A percentile compares a stretch with the other conserved stretches of the same genome.
These are phyloP conservation scores for Crassisporium funariophilum DNA, from an alignment of 768 basidiomycete species.

Conservation along the genomic window DNA sequence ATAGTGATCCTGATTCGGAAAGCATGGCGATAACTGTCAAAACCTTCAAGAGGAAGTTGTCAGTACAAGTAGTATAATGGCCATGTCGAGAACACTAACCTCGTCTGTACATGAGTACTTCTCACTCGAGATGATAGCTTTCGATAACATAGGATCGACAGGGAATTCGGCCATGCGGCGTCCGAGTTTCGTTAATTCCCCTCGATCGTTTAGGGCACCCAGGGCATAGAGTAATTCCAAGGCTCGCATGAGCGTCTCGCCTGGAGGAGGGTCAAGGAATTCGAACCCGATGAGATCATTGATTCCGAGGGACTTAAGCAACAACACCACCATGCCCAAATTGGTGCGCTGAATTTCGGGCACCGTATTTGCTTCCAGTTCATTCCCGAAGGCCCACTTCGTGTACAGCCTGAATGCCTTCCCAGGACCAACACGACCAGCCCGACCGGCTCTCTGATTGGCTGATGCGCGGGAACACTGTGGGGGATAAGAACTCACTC, in stretches of 20 bases:
- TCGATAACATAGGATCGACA: constrained; percentile 96
- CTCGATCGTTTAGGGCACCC: constrained; percentile 93
- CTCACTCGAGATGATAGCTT: constrained; percentile 95
- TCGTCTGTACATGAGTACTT: constrained; percentile 94
- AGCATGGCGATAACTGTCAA: constrained; percentile 98
- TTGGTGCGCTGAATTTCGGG: constrained; percentile 99
- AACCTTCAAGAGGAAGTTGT: constrained; percentile 49
- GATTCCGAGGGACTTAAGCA: constrained; percentile 96
- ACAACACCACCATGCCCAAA: constrained; percentile 89
- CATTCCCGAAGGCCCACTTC: constrained; percentile 96
- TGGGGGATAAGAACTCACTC: neutral
- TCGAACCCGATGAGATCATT: constrained; percentile 98
- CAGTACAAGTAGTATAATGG: neutral
- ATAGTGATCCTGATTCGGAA: constrained; percentile 90
- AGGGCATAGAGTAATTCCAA: constrained; percentile 93
- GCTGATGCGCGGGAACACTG: constrained; percentile 97
- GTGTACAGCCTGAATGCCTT: constrained; percentile 99
- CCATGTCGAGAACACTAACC: constrained; percentile 45
- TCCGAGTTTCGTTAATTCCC: constrained; percentile 96
- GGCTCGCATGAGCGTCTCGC: constrained; percentile 95
- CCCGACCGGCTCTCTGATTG: constrained; percentile 95
- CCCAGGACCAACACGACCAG: constrained; percentile 96
- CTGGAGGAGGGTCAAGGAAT: constrained; percentile 97
- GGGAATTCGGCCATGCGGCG: constrained; percentile 99
- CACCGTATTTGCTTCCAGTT: constrained; percentile 94